A percentile compares a stretch with the other conserved stretches of the same genome.
Conservation (phyloP, 495 filamentous ascomycete genomes). For the Entonaema liquescens region DNA sequence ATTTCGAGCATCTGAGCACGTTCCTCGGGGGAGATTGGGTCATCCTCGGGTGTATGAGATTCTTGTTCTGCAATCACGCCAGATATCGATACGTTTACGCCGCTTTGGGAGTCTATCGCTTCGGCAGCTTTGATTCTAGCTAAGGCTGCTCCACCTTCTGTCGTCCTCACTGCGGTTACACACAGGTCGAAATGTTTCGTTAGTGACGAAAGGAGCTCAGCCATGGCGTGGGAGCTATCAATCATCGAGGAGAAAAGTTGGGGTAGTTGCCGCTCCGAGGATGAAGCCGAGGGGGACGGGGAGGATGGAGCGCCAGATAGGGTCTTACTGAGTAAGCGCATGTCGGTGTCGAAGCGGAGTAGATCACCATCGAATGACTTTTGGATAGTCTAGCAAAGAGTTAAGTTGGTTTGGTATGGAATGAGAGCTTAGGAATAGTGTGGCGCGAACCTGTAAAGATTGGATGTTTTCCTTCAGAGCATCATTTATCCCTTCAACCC, state of each 20-base stretch:
- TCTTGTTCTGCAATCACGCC: slow-evolving; percentile 67
- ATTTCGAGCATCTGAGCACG: slow-evolving; percentile 84
- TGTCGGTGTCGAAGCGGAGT: slow-evolving; percentile 66
- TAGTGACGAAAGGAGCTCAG: slow-evolving; percentile 78
- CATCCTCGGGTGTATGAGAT: slow-evolving; percentile 65
- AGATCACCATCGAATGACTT: slow-evolving; percentile 70
- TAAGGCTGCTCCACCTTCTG: slow-evolving; percentile 86
- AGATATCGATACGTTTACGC: slow-evolving; percentile 66
- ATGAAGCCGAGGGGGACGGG: slow-evolving; percentile 49
- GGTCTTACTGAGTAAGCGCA: slow-evolving; percentile 57
- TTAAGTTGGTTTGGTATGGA: slow-evolving; percentile 26
- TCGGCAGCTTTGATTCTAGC: slow-evolving; percentile 64
- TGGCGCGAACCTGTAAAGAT: slow-evolving; percentile 53
- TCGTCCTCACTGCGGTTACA: slow-evolving; percentile 88
- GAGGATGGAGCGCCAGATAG: slow-evolving; percentile 47
- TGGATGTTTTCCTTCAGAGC: slow-evolving; percentile 72
- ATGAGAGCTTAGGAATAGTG: background rate
- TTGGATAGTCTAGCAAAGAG: slow-evolving; percentile 59
- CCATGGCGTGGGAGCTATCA: slow-evolving; percentile 83
- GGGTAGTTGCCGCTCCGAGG: slow-evolving; percentile 64
- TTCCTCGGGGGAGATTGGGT: slow-evolving; percentile 77
- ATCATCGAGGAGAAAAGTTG: slow-evolving; percentile 76
- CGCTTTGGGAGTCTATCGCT: slow-evolving; percentile 65
- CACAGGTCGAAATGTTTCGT: slow-evolving; percentile 96
- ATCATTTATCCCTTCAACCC: slow-evolving; percentile 73